Evolutionary conservation across 306 rosid species (phyloP).

Genomic region (Gastrolobium villosum): DNA sequence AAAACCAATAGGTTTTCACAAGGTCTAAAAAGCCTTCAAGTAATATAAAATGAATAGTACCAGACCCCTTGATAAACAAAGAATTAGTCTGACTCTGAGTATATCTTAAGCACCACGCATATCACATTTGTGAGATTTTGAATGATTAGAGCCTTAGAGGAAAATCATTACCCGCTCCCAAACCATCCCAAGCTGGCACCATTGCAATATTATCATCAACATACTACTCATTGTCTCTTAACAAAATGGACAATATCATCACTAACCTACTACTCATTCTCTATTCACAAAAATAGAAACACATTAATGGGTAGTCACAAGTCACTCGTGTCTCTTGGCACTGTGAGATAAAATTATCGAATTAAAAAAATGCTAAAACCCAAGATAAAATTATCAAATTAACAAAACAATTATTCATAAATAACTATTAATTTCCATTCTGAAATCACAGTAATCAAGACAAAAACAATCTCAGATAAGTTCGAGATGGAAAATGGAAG

Average conservation of each 20-base stretch:
- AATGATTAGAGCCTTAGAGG: neutral
- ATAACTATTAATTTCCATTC: neutral
- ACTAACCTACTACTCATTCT: neutral
- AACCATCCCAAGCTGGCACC: neutral
- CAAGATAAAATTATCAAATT: neutral
- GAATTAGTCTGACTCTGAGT: neutral
- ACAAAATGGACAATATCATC: neutral
- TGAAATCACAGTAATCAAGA: neutral
- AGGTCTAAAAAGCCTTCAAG: neutral
- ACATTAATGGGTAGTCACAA: neutral
- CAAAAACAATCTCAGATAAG: neutral
- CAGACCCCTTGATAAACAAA: neutral
- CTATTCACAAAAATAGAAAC: constrained; percentile 14
- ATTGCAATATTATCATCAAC: neutral
- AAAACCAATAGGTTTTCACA: neutral
- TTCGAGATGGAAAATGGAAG: constrained; percentile 10
- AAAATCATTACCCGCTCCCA: neutral
- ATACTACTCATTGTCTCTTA: neutral
- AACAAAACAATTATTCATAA: neutral
- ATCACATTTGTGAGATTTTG: neutral
- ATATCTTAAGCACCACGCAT: neutral
- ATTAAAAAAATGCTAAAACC: neutral
- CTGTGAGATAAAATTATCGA: neutral
- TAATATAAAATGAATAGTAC: neutral
- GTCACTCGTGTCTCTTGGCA: constrained; percentile 19